Evolutionary conservation across 2,329 filamentous ascomycete species (phyloP), one percentile per base, ranked within the genome.

Genomic region (Aspergillus versicolor): DNA sequence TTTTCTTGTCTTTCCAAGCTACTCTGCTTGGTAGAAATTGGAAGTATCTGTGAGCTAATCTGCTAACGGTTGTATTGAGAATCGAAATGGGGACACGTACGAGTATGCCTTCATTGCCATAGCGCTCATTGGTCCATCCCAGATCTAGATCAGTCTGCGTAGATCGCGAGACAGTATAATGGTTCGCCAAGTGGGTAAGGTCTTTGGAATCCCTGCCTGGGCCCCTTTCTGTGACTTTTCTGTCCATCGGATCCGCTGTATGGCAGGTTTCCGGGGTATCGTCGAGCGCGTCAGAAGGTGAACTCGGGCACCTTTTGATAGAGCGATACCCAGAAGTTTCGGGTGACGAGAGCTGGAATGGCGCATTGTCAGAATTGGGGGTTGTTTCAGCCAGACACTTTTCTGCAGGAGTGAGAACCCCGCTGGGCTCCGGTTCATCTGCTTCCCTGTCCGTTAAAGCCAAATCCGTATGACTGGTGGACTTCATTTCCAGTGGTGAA

Each of bases 1-100:
- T 54, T 54, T 30, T 47, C 51, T 47, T 54, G 43, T 13, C n/a
- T 46, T 47, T 30, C 21, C n/a, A 9, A 22, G 13, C 41, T 54
- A 11, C 32, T n/a, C 51, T 53, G 19, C 9, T 21, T 24, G 30
- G 15, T 13, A 5, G 15, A 21, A 34, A 38, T 24, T n/a, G 21
- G 4, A 50, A 30, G 27, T 19, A 15, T 24, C n/a, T 19, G 37
- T 50, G 37, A 47, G 45, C 45, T 21, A 30, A 34, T 21, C 30
- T 15, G 30, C 17, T 9, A 17, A 42, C 40, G 2, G 40, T 22
- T 27, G 21, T 27, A 24, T 7, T 5, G 43, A 12, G 15, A 8
- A 4, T 47, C 12, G 1, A 7, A 40, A 22, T 5, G 19, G 19
- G 19, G 12, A 19, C 40, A 43, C 38, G 27, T 40, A 54, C 51